These are phyloP conservation scores for Backusella parvicylindrica DNA, from an alignment of 192 early-diverging fungal species.

Conservation along the genomic window DNA sequence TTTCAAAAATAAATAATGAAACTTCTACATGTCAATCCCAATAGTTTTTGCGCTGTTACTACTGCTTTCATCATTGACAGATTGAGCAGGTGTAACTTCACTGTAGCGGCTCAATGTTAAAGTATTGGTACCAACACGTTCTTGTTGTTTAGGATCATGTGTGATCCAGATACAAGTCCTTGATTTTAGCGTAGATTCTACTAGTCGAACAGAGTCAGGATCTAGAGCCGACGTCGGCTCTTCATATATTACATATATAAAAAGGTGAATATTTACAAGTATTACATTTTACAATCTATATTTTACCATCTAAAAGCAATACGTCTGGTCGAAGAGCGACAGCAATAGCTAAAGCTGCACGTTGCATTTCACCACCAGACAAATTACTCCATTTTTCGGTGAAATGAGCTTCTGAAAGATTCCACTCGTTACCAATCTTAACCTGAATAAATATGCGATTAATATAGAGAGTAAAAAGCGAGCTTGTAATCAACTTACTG, in stretches of 20 bases:
- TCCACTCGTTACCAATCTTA: slow-evolving; percentile 66
- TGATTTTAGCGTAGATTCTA: slow-evolving; percentile 65
- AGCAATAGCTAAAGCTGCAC: slow-evolving; percentile 77
- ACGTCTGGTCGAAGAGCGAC: slow-evolving; percentile 71
- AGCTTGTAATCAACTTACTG: slow-evolving; percentile 33
- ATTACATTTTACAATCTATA: not conserved
- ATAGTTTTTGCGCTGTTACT: not conserved
- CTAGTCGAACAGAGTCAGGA: slow-evolving; percentile 59
- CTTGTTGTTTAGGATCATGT: slow-evolving; percentile 65
- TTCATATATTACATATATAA: slow-evolving; percentile 13
- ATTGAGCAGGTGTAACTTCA: not conserved
- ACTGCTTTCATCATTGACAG: not conserved
- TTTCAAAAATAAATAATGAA: not conserved
- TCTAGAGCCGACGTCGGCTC: slow-evolving; percentile 89
- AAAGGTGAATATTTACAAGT: not conserved
- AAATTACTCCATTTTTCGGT: slow-evolving; percentile 71
- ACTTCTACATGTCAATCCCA: not conserved
- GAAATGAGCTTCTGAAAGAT: slow-evolving; percentile 64
- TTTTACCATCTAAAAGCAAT: slow-evolving; percentile 73
- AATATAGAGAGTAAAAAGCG: not conserved
- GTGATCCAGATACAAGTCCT: slow-evolving; percentile 80
- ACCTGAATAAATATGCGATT: slow-evolving; percentile 34
- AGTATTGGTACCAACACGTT: slow-evolving; percentile 49
- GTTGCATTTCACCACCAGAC: slow-evolving; percentile 86
- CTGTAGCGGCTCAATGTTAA: not conserved